Evolutionary conservation across 2,329 filamentous ascomycete species (phyloP).

Genomic region (Coleophoma crateriformis): DNA sequence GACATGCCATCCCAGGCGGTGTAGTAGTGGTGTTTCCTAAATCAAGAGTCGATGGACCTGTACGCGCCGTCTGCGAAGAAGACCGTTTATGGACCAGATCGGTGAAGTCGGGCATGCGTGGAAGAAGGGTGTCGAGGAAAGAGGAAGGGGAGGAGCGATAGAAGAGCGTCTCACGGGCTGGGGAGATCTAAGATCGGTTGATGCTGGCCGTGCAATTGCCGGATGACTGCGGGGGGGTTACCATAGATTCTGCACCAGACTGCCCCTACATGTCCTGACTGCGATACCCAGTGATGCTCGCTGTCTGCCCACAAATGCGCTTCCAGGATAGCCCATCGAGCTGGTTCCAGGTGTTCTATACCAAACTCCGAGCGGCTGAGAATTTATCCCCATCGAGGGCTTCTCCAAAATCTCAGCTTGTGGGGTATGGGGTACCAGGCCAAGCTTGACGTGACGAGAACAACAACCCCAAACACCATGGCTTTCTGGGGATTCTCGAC

Average conservation of each 20-base stretch:
- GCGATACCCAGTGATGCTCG: background rate
- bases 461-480: background rate
- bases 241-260: background rate
- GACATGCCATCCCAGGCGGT: background rate
- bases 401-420: background rate
- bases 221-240: background rate
- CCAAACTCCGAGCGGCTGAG: background rate
- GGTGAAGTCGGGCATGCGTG: too few species aligned
- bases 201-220: background rate
- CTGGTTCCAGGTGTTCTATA: background rate
- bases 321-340: background rate
- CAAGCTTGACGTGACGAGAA: too few species aligned
- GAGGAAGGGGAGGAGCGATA: background rate
- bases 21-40: background rate
- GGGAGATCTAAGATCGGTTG: constrained; percentile 1
- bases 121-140: background rate
- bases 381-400: background rate
- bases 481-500: background rate
- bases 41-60: too few species aligned
- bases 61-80: too few species aligned
- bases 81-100: too few species aligned
- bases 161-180: background rate
- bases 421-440: constrained; percentile 2
- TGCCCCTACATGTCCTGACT: background rate
- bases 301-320: background rate